Conservation (phyloP, 139 green algal species). For the Gonium pectorale region DNA sequence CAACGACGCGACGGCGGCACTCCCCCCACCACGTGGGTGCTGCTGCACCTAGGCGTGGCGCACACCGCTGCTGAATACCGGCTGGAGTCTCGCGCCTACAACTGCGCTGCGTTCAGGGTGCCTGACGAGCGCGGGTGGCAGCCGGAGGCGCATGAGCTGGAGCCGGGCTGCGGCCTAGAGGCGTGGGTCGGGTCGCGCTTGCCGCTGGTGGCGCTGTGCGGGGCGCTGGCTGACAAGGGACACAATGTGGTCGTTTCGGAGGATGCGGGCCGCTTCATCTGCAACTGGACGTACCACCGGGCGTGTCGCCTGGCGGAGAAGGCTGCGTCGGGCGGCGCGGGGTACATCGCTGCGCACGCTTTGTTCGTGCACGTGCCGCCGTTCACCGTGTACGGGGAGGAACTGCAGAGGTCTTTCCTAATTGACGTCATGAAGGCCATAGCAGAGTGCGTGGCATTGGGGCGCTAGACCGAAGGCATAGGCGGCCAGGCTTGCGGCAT, state of each 20-base stretch:
- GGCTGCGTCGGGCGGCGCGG: too few species aligned
- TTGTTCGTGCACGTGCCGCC: slow-evolving; percentile 77
- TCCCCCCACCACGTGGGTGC: not conserved
- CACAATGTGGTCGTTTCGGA: slow-evolving; percentile 9
- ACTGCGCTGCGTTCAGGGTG: slow-evolving; percentile 61
- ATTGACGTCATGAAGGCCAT: slow-evolving; percentile 8
- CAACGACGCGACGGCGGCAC: not conserved
- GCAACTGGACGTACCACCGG: slow-evolving; percentile 62
- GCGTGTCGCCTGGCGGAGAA: not conserved
- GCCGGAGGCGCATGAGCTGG: not conserved
- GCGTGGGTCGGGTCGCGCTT: not conserved
- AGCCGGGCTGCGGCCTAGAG: not conserved
- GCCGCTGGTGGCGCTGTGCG: not conserved
- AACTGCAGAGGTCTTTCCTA: slow-evolving; percentile 55
- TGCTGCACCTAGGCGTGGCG: slow-evolving; percentile 63
- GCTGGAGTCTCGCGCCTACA: slow-evolving; percentile 58
- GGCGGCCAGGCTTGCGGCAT: too few species aligned
- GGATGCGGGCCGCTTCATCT: slow-evolving; percentile 64
- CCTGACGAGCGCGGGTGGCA: slow-evolving; percentile 30
- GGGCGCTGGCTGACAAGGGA: not conserved
- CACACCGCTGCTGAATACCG: slow-evolving; percentile 13
- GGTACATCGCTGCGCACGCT: slow-evolving; percentile 38
- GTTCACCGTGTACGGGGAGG: slow-evolving; percentile 35
- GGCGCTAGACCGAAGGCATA: too few species aligned
- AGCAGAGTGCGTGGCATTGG: not conserved